Conservation (phyloP, 352 stramenopile genomes). For the Elongisporangium senticosum region DNA sequence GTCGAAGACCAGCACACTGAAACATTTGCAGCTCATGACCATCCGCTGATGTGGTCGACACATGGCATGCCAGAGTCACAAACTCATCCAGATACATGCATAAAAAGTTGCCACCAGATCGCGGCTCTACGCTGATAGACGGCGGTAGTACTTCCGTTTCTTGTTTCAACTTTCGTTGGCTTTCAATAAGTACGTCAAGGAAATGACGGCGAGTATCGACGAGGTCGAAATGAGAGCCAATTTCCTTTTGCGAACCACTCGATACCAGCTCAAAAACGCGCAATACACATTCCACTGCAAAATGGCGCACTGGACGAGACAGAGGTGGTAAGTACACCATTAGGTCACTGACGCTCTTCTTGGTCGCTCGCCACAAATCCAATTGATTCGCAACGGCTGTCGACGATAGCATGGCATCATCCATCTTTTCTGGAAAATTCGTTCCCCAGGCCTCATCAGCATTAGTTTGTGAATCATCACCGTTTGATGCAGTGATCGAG, state of each 20-base stretch:
- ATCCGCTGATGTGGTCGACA: conserved; percentile 61
- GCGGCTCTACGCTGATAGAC: not conserved
- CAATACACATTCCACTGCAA: conserved; percentile 74
- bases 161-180: not conserved
- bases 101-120: conserved; percentile 51
- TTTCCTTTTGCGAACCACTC: conserved; percentile 12
- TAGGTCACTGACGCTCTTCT: conserved; percentile 51
- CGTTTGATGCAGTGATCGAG: conserved; percentile 3
- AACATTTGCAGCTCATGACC: conserved; percentile 74
- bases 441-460: conserved; percentile 14
- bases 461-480: conserved; percentile 9
- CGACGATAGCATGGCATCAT: conserved; percentile 22
- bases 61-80: conserved; percentile 76
- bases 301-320: conserved; percentile 69
- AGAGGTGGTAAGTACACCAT: conserved; percentile 58
- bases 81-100: conserved; percentile 88
- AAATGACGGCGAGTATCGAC: conserved; percentile 39
- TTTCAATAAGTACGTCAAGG: conserved; percentile 20
- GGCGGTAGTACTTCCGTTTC: not conserved
- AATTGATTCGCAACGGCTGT: conserved; percentile 48
- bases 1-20: conserved; percentile 57
- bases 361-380: conserved; percentile 70
- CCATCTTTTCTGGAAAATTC: conserved; percentile 8
- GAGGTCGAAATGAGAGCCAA: conserved; percentile 67
- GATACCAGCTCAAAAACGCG: conserved; percentile 64